phyloP scores from a whole-genome alignment of 2,329 filamentous ascomycete species.

The Phialophora chinensis region DNA sequence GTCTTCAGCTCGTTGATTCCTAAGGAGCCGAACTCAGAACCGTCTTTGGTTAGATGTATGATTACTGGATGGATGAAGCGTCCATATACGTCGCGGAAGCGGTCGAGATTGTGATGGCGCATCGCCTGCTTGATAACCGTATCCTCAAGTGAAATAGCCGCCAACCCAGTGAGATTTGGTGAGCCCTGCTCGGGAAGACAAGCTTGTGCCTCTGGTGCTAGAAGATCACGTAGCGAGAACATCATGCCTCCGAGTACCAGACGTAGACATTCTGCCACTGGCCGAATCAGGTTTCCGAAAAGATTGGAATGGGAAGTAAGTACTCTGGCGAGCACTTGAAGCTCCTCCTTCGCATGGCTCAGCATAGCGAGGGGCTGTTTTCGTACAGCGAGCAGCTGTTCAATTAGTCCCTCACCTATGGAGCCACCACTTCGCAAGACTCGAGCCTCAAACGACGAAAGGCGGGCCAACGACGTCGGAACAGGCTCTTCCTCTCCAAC shows the following conservation, averaged over 20 bases:
- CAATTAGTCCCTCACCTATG: slow-evolving; percentile 15
- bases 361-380: slow-evolving; percentile 33
- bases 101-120: background rate
- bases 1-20: slow-evolving; percentile 51
- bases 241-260: slow-evolving; percentile 26
- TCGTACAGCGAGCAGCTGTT: slow-evolving; percentile 23
- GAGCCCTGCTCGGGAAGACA: slow-evolving; percentile 9
- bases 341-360: slow-evolving; percentile 35
- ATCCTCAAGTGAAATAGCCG: slow-evolving; percentile 10
- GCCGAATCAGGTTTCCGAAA: slow-evolving; percentile 11
- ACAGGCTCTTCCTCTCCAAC: slow-evolving; percentile 13
- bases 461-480: slow-evolving; percentile 18
- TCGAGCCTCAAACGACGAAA: slow-evolving; percentile 22
- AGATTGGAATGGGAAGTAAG: slow-evolving; percentile 14
- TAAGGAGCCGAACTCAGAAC: background rate
- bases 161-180: slow-evolving; percentile 14
- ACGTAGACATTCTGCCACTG: slow-evolving; percentile 14
- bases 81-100: slow-evolving; percentile 23
- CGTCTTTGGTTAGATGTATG: slow-evolving; percentile 4
- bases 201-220: slow-evolving; percentile 23
- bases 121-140: slow-evolving; percentile 10
- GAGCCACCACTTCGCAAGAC: slow-evolving; percentile 11
- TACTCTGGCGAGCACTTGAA: slow-evolving; percentile 22
- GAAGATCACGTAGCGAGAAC: slow-evolving; percentile 22
- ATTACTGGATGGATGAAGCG: slow-evolving; percentile 22